Base-by-base conservation (phyloP, 768 basidiomycete species). In the Russula olivacea region DNA sequence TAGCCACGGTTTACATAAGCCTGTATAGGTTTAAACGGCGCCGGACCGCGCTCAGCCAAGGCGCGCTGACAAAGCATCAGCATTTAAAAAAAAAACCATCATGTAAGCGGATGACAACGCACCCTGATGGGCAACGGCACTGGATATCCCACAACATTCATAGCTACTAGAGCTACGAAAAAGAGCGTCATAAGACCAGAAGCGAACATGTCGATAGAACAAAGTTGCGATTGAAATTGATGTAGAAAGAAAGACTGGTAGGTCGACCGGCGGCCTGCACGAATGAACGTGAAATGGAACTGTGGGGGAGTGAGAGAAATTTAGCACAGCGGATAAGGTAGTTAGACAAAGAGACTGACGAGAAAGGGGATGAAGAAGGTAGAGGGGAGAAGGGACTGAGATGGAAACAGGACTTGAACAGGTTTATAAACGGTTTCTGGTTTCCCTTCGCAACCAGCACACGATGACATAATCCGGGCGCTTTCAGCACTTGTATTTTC, bases 171-270 rank as follows among this genome's bases (percentile, higher is more conserved):
- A 60, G 79, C 72, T 56, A 79, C 69, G 61, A 80, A 64, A 59
- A 78, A 66, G 55, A 79, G 70, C 58, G 79, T 59, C 68, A 79
- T 64, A 68, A 75, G 66, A 60, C 74, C 70, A 68, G 76, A 70
- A 61, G 73, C 66, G 71, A 83, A 75, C 84, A 86, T 85, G 72
- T 64, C 54, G 68, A 57, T 55, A 57, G 62, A 36, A 62, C 48
- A 38, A 56, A 58, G 68, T 66, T 69, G 48, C 55, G 62, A 55
- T 61, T 70, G 69, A 68, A 65, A 66, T 58, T 54, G 48, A 38
- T 17, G 60, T 65, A 66, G 66, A 66, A 64, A 55, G 63, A 65
- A 61, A 52, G 66, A 64, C 59, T 60, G 61, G 6, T 64, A 72
- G 70, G 74, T 70, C 70, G 72, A 72, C 69, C 75, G 68, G 75